Conservation (phyloP, 1,139 yeast species). For the Saccharomyces hybrid region DNA sequence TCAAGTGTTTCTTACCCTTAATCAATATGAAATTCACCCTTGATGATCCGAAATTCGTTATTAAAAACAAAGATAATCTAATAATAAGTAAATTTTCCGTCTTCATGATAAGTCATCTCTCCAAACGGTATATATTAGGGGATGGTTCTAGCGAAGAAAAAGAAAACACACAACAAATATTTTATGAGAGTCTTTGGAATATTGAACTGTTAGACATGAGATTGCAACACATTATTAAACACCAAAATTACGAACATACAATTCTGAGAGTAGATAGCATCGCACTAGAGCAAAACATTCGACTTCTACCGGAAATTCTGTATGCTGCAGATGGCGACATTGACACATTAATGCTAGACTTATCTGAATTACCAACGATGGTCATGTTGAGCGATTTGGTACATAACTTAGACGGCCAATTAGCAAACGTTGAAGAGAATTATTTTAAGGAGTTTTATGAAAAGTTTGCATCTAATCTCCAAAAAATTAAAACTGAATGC, state of each 20-base stretch:
- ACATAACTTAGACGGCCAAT: conserved; percentile 23
- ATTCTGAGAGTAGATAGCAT: conserved; percentile 24
- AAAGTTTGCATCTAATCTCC: conserved; percentile 41
- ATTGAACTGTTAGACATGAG: conserved; percentile 21
- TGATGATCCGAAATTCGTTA: conserved; percentile 29
- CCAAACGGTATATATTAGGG: conserved; percentile 15
- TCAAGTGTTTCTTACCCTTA: conserved; percentile 26
- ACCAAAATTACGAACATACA: conserved; percentile 15
- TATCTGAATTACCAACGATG: conserved; percentile 31
- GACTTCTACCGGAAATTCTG: conserved; percentile 23
- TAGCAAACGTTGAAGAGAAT: conserved; percentile 23
- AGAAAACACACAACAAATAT: conserved; percentile 11
- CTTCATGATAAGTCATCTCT: conserved; percentile 17
- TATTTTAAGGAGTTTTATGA: conserved; percentile 35
- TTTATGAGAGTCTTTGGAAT: conserved; percentile 17
- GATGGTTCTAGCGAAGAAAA: conserved; percentile 4
- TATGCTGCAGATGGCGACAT: conserved; percentile 14
- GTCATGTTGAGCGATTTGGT: conserved; percentile 32
- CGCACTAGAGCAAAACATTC: conserved; percentile 16
- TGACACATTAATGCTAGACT: conserved; percentile 22
- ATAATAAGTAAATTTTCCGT: conserved; percentile 20
- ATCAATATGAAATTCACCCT: conserved; percentile 27
- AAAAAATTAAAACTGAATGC: conserved; percentile 41
- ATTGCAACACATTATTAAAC: conserved; percentile 16
- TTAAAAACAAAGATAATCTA: conserved; percentile 22